These are phyloP conservation scores for Gardenia jasminoides DNA, from an alignment of 257 asterid genomes.

Conservation along the genomic window DNA sequence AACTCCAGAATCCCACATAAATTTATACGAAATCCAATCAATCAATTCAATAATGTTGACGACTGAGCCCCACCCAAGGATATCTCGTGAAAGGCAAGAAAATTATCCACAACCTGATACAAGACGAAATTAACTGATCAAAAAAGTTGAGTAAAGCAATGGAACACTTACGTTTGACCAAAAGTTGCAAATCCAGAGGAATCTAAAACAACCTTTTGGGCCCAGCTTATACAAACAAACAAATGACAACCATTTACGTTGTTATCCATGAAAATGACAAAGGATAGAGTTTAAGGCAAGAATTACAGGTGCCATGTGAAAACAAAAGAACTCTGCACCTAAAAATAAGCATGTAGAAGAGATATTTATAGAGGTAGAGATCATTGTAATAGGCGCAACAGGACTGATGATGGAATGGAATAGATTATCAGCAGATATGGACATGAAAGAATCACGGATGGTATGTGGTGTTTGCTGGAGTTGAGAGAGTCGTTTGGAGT, in stretches of 20 bases:
- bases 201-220: constrained; percentile 1
- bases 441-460: constrained; percentile 36
- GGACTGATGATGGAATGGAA: background rate
- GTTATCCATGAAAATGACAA: constrained; percentile 23
- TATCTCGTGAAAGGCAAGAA: constrained; percentile 44
- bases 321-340: background rate
- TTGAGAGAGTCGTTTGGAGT: background rate
- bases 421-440: constrained; percentile 7
- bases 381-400: background rate
- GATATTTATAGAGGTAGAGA: background rate
- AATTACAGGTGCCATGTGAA: constrained; percentile 15
- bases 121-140: constrained; percentile 12
- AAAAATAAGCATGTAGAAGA: background rate
- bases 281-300: constrained; percentile 52
- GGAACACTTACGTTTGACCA: background rate
- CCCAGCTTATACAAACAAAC: background rate
- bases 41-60: constrained; percentile 25
- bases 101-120: constrained; percentile 1
- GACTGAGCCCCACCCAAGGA: constrained; percentile 16
- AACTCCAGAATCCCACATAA: constrained; percentile 16
- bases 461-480: background rate
- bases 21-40: constrained; percentile 18
- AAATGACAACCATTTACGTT: background rate
- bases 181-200: background rate
- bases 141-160: background rate